A percentile compares a stretch with the other conserved stretches of the same genome.
Evolutionary conservation across 805 yeast genomes (phyloP).

Genomic region (Ogataea chonburiensis): DNA sequence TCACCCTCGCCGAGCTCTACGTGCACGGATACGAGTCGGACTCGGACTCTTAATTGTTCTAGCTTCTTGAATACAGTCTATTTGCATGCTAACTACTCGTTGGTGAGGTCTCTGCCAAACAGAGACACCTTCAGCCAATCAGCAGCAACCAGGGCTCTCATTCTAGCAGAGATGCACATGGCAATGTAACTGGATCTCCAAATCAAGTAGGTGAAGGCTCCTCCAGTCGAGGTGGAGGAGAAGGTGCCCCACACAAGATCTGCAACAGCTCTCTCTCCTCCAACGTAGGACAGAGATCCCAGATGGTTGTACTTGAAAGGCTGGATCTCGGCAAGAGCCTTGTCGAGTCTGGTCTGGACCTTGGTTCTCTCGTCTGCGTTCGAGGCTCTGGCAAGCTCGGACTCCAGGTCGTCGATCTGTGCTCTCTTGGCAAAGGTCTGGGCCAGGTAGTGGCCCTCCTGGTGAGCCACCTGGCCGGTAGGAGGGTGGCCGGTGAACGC

Average conservation of each 20-base stretch:
- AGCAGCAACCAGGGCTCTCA: conserved; percentile 49
- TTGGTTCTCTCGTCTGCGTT: conserved; percentile 41
- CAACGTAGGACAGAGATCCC: conserved; percentile 57
- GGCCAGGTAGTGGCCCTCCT: conserved; percentile 51
- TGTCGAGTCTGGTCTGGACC: conserved; percentile 39
- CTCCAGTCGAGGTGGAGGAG: conserved; percentile 48
- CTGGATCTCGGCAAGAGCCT: conserved; percentile 32
- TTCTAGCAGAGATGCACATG: conserved; percentile 54
- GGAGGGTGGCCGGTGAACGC: conserved; percentile 56
- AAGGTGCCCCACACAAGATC: conserved; percentile 57
- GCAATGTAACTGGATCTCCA: conserved; percentile 56
- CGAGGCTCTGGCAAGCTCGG: conserved; percentile 39
- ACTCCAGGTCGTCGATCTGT: conserved; percentile 42
- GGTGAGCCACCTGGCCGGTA: conserved; percentile 59
- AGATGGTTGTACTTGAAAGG: conserved; percentile 48
- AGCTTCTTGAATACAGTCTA: conserved; percentile 10
- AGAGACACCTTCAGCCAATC: conserved; percentile 52
- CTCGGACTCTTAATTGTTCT: conserved; percentile 29
- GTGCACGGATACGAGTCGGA: conserved; percentile 50
- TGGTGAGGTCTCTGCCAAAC: conserved; percentile 55
- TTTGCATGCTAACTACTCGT: conserved; percentile 36
- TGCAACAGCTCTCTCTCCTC: conserved; percentile 57
- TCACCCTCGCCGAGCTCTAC: conserved; percentile 44
- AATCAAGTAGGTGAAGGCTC: conserved; percentile 52
- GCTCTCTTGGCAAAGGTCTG: conserved; percentile 42